phyloP scores from a whole-genome alignment of 495 filamentous ascomycete genomes.

The Umbilicaria muhlenbergii region DNA sequence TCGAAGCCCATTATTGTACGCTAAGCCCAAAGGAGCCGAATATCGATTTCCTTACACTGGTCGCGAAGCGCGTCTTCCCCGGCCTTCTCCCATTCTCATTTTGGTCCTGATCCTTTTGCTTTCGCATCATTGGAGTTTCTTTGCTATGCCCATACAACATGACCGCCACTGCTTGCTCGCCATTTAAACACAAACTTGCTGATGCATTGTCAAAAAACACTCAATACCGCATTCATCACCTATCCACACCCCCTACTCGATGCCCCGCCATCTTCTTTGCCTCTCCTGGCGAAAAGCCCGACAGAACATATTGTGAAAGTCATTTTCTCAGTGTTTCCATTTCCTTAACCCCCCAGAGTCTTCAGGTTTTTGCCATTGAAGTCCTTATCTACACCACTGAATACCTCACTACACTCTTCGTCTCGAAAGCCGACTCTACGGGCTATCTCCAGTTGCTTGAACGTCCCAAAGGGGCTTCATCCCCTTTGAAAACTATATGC shows the following conservation, averaged over 20 bases:
- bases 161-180: conserved; percentile 2
- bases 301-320: conserved; percentile 70
- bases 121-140: too few species aligned
- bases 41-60: background rate
- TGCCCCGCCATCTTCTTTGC: conserved; percentile 65
- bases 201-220: conserved; percentile 52
- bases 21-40: background rate
- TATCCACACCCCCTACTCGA: conserved; percentile 67
- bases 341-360: conserved; percentile 22
- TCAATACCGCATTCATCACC: conserved; percentile 64
- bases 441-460: conserved; percentile 61
- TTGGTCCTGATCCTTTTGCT: too few species aligned
- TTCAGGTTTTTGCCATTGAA: conserved; percentile 55
- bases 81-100: too few species aligned
- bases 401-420: conserved; percentile 72
- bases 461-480: conserved; percentile 43
- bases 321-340: conserved; percentile 74
- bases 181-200: conserved; percentile 32
- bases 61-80: background rate
- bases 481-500: conserved; percentile 55
- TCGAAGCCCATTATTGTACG: background rate
- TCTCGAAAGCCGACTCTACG: conserved; percentile 94
- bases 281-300: conserved; percentile 48
- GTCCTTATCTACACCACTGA: conserved; percentile 53
- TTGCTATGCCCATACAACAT: background rate